A percentile compares a stretch with the other conserved stretches of the same genome.
phyloP scores from a whole-genome alignment of 202 grass and related monocot genomes.

The Miscanthus sacchariflorus region DNA sequence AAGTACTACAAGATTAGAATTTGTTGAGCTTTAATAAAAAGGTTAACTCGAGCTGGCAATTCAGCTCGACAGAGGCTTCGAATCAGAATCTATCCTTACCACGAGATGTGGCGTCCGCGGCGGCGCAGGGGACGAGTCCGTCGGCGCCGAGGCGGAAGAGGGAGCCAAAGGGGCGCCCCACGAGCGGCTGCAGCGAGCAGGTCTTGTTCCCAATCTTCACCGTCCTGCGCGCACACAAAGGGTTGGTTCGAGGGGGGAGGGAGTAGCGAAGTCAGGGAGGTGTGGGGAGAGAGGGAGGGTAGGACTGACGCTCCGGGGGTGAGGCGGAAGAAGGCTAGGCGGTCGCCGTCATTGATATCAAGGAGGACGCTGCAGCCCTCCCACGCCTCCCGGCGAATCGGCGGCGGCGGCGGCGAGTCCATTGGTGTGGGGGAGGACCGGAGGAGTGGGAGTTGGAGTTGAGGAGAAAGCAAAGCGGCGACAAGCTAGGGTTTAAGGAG shows the following conservation, averaged over 20 bases:
- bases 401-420: slow-evolving; percentile 33
- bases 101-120: slow-evolving; percentile 32
- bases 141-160: slow-evolving; percentile 61
- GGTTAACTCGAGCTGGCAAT: background rate
- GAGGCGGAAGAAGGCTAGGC: slow-evolving; percentile 95
- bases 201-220: slow-evolving; percentile 93
- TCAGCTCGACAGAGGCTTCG: background rate
- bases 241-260: slow-evolving; percentile 4
- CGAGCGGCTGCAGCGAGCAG: slow-evolving; percentile 71
- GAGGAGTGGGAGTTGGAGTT: background rate
- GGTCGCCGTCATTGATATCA: slow-evolving; percentile 99
- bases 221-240: slow-evolving; percentile 49
- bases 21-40: background rate
- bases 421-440: background rate
- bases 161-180: slow-evolving; percentile 83
- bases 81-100: slow-evolving; percentile 40
- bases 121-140: slow-evolving; percentile 49
- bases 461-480: background rate
- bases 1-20: background rate
- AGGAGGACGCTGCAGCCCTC: slow-evolving; percentile 99
- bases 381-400: slow-evolving; percentile 66
- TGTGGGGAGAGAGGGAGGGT: background rate
- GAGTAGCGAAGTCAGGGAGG: background rate
- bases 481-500: slow-evolving; percentile 33
- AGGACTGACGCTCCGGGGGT: slow-evolving; percentile 60